Percentiles rank a stretch among this genome's conserved stretches.
These are phyloP conservation scores for Penicillium freii DNA, from an alignment of 2,329 filamentous ascomycete species.

Conservation along the genomic window DNA sequence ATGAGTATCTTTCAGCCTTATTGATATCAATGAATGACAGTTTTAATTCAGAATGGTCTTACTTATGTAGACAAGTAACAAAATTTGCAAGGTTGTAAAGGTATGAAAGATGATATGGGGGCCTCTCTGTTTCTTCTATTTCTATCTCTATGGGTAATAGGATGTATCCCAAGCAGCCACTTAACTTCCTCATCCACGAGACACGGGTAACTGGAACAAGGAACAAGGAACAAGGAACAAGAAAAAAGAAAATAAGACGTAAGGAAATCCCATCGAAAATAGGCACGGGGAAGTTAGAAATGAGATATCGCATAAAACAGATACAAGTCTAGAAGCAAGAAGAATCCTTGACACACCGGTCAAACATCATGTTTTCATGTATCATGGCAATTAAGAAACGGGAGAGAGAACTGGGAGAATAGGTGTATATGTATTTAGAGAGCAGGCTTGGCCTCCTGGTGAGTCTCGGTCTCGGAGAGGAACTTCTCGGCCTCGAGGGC, in stretches of 20 bases:
- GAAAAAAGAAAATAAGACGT: constrained; percentile 4
- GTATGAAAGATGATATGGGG: background rate
- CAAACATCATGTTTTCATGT: constrained; percentile 4
- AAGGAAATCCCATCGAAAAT: constrained; percentile 15
- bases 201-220: background rate
- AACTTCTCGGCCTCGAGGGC: constrained; percentile 95
- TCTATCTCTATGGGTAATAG: constrained; percentile 21
- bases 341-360: constrained; percentile 1
- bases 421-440: constrained; percentile 46
- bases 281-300: constrained; percentile 18
- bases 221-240: background rate
- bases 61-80: background rate
- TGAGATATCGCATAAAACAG: constrained; percentile 9
- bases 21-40: constrained; percentile 2
- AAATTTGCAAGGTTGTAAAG: background rate
- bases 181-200: background rate
- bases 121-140: constrained; percentile 12
- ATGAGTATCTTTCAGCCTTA: constrained; percentile 1
- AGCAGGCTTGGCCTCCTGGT: constrained; percentile 42
- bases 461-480: constrained; percentile 71
- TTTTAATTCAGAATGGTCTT: background rate
- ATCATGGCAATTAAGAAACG: constrained; percentile 8
- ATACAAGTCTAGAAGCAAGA: constrained; percentile 11
- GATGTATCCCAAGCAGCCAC: background rate
- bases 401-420: background rate